Conservation (phyloP, 2,329 filamentous ascomycete genomes). For the Reticulascus tulasneorum region DNA sequence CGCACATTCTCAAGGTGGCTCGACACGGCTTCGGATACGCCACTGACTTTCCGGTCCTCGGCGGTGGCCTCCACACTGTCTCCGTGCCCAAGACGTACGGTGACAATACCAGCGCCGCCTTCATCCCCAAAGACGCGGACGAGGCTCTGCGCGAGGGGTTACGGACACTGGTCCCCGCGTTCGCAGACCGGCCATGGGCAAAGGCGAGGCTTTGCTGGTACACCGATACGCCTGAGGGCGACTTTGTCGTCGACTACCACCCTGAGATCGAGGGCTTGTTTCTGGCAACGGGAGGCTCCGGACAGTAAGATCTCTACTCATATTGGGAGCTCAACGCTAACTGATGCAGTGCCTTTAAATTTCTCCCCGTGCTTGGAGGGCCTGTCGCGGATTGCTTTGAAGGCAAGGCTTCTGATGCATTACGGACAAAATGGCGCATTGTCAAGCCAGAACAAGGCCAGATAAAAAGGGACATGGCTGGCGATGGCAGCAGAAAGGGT, state of each 20-base stretch:
- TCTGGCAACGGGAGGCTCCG: conserved; percentile 43
- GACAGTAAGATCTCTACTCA: no score
- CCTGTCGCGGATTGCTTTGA: conserved; percentile 27
- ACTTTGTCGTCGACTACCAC: conserved; percentile 58
- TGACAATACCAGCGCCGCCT: conserved; percentile 36
- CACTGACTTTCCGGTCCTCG: conserved; percentile 17
- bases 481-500: conserved; percentile 25
- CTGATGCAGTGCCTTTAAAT: conserved; percentile 20
- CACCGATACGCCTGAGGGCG: conserved; percentile 59
- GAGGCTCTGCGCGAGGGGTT: conserved; percentile 47
- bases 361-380: conserved; percentile 20
- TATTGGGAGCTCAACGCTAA: no score
- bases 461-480: conserved; percentile 12
- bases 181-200: conserved; percentile 47
- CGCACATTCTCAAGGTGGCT: conserved; percentile 54
- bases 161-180: conserved; percentile 48
- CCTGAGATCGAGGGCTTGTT: conserved; percentile 43
- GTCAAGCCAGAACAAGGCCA: conserved; percentile 4
- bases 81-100: conserved; percentile 28
- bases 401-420: conserved; percentile 18
- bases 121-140: conserved; percentile 47
- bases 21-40: conserved; percentile 57
- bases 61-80: conserved; percentile 19
- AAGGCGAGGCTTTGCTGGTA: conserved; percentile 59
- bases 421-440: conserved; percentile 26